Conservation (phyloP, 345 rosid genomes). For the Eucalyptus cladocalyx region DNA sequence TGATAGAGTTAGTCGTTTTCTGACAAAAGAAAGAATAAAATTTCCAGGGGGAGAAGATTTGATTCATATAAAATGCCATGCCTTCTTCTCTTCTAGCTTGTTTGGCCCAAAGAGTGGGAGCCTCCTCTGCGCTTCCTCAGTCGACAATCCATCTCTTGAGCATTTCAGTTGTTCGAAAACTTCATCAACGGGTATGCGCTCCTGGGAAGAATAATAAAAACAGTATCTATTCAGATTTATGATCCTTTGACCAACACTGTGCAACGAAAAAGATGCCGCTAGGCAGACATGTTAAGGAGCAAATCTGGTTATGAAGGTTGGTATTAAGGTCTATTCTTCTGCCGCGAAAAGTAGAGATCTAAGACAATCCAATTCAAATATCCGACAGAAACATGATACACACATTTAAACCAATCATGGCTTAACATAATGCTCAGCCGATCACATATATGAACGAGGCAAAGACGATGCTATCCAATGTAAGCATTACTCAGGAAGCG, state of each 20-base stretch:
- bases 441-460: background rate
- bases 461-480: background rate
- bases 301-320: background rate
- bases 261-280: background rate
- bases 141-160: slow-evolving; percentile 57
- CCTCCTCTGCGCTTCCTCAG: slow-evolving; percentile 73
- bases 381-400: background rate
- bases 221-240: background rate
- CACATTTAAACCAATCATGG: background rate
- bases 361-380: background rate
- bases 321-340: background rate
- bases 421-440: background rate
- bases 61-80: background rate
- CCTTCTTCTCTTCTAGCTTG: slow-evolving; percentile 89
- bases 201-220: slow-evolving; percentile 21
- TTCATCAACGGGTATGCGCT: slow-evolving; percentile 73
- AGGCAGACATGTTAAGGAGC: background rate
- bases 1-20: background rate
- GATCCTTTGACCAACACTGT: background rate
- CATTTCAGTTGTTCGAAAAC: slow-evolving; percentile 81
- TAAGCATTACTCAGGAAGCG: background rate
- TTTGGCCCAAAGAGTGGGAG: slow-evolving; percentile 71
- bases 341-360: background rate
- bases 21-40: background rate
- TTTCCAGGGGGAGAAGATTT: background rate